A percentile compares a stretch with the other conserved stretches of the same genome.
Conservation (phyloP, 345 rosid genomes). For the Trapa incisa region DNA sequence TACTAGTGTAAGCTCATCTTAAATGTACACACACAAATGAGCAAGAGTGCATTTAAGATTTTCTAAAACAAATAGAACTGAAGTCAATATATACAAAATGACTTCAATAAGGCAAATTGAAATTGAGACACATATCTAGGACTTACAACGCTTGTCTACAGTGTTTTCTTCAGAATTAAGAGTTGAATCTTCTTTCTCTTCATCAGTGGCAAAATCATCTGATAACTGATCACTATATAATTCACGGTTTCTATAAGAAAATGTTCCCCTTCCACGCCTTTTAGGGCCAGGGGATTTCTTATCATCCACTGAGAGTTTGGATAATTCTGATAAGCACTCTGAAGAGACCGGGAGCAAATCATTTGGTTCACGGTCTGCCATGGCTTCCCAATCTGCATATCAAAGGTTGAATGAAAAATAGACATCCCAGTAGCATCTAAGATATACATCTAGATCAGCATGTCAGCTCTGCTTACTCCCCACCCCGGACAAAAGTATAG, state of each 20-base stretch:
- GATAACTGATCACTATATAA: conserved; percentile 46
- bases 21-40: background rate
- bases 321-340: conserved; percentile 41
- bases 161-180: conserved; percentile 24
- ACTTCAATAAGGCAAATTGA: background rate
- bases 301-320: conserved; percentile 49
- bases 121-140: background rate
- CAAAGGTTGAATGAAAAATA: background rate
- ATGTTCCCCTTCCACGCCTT: conserved; percentile 86
- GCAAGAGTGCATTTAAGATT: background rate
- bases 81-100: background rate
- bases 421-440: background rate
- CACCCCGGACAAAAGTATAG: background rate
- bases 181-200: conserved; percentile 25
- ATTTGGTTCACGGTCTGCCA: conserved; percentile 55
- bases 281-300: conserved; percentile 41
- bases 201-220: conserved; percentile 18
- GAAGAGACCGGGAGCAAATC: conserved; percentile 31
- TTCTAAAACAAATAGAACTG: background rate
- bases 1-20: background rate
- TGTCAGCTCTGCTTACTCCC: background rate
- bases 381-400: conserved; percentile 76
- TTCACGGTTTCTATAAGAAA: conserved; percentile 45
- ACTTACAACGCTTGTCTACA: conserved; percentile 38
- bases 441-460: background rate